These are phyloP conservation scores for Talaromyces marneffei DNA, from an alignment of 2,329 filamentous ascomycete genomes.

Conservation along the genomic window DNA sequence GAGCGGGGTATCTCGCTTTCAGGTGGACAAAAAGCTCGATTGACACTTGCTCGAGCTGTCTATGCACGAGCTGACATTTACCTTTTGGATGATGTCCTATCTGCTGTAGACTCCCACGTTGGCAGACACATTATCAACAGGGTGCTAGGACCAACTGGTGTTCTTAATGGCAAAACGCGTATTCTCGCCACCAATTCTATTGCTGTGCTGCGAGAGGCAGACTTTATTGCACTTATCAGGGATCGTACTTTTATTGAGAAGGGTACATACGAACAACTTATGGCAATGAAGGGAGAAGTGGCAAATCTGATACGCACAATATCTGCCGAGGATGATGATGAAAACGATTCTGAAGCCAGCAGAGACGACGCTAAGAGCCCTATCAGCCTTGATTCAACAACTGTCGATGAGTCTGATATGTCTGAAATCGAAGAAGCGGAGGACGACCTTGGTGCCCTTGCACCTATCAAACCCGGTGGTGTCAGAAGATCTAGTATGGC, in stretches of 20 bases:
- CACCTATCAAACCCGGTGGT: conserved; percentile 62
- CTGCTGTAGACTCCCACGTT: conserved; percentile 97
- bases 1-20: conserved; percentile 95
- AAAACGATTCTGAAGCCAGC: conserved; percentile 44
- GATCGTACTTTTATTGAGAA: conserved; percentile 79
- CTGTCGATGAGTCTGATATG: conserved; percentile 45
- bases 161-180: conserved; percentile 79
- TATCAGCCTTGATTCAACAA: conserved; percentile 58
- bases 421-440: conserved; percentile 57
- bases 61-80: conserved; percentile 97
- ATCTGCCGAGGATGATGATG: conserved; percentile 38
- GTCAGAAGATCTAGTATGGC: conserved; percentile 62
- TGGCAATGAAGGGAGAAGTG: conserved; percentile 90
- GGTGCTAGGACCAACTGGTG: conserved; percentile 77
- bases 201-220: conserved; percentile 78
- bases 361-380: conserved; percentile 51
- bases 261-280: conserved; percentile 82
- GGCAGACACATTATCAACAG: conserved; percentile 92
- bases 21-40: conserved; percentile 89
- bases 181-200: conserved; percentile 95
- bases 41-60: conserved; percentile 86
- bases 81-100: conserved; percentile 86
- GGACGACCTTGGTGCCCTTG: conserved; percentile 68
- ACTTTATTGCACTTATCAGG: conserved; percentile 78
- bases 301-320: conserved; percentile 75